A percentile compares a stretch with the other conserved stretches of the same genome.
These are phyloP conservation scores for Monilinia fructicola DNA, from an alignment of 2,329 filamentous ascomycete species.

Conservation along the genomic window DNA sequence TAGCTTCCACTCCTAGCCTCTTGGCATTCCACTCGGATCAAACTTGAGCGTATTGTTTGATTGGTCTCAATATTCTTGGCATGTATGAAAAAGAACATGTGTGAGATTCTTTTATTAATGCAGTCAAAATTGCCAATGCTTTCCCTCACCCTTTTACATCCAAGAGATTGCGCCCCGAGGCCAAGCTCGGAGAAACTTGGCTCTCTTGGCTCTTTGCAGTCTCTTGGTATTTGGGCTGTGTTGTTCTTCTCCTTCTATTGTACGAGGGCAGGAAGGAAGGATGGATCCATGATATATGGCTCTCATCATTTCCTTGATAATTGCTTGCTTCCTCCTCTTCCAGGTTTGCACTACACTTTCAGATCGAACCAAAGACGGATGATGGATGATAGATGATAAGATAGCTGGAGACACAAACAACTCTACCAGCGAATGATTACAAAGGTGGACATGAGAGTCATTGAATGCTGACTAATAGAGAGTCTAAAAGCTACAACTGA, in stretches of 20 bases:
- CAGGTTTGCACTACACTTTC: no score
- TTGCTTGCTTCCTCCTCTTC: no score
- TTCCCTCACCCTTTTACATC: neutral
- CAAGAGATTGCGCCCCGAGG: constrained; percentile 25
- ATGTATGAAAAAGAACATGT: constrained; percentile 4
- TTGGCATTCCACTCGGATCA: constrained; percentile 21
- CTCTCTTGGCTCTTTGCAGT: constrained; percentile 6
- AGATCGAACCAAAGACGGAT: no score
- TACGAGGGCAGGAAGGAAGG: no score
- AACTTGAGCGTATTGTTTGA: constrained; percentile 1
- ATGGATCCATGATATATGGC: no score
- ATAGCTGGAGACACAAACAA: no score
- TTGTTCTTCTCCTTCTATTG: neutral
- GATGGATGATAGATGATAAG: no score
- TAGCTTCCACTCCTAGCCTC: constrained; percentile 18
- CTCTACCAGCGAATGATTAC: no score
- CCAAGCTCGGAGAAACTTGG: constrained; percentile 26
- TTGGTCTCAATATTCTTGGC: constrained; percentile 11
- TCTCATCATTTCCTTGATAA: no score
- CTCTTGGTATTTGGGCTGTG: constrained; percentile 22
- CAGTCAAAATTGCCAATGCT: neutral
- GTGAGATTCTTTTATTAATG: constrained; percentile 1
- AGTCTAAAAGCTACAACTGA: no score
- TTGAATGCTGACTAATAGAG: no score
- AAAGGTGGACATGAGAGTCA: no score